A percentile compares a stretch with the other conserved stretches of the same genome.
Conservation (phyloP, 768 basidiomycete species). For the Boletus edulis region DNA sequence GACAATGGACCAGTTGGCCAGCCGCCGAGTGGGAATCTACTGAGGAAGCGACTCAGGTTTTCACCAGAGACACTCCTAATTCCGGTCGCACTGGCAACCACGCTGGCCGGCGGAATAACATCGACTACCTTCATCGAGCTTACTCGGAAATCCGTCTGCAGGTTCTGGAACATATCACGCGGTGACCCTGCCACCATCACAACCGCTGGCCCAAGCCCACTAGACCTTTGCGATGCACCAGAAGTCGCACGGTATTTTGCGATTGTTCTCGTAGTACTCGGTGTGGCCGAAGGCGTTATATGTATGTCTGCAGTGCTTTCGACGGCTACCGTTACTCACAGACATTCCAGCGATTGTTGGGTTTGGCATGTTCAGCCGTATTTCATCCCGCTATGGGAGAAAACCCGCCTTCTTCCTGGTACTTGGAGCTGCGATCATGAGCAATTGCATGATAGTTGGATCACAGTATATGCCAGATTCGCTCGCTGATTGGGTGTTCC, state of each 20-base stretch:
- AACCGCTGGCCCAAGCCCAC: slow-evolving; percentile 3
- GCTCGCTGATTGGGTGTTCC: slow-evolving; percentile 16
- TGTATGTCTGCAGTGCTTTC: slow-evolving; percentile 12
- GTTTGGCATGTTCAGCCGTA: slow-evolving; percentile 21
- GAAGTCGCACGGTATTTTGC: slow-evolving; percentile 24
- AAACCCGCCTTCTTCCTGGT: slow-evolving; percentile 19
- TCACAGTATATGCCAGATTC: slow-evolving; percentile 16
- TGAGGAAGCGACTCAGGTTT: background rate
- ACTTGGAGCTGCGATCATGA: slow-evolving; percentile 6
- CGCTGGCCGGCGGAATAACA: slow-evolving; percentile 23
- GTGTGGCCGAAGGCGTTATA: slow-evolving; percentile 14
- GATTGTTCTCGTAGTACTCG: slow-evolving; percentile 14
- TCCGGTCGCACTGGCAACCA: slow-evolving; percentile 24
- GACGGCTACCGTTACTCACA: background rate
- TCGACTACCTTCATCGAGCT: slow-evolving; percentile 27
- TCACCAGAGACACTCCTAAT: slow-evolving; percentile 24
- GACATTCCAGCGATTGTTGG: slow-evolving; percentile 18
- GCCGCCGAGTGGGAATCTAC: background rate
- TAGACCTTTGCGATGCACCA: slow-evolving; percentile 18
- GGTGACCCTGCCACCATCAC: slow-evolving; percentile 5
- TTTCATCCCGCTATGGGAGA: slow-evolving; percentile 28
- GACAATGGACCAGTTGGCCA: background rate
- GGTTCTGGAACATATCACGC: slow-evolving; percentile 19
- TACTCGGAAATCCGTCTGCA: slow-evolving; percentile 26
- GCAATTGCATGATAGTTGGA: slow-evolving; percentile 12